These are phyloP conservation scores for Letharia lupina DNA, from an alignment of 495 filamentous ascomycete species.

Conservation along the genomic window DNA sequence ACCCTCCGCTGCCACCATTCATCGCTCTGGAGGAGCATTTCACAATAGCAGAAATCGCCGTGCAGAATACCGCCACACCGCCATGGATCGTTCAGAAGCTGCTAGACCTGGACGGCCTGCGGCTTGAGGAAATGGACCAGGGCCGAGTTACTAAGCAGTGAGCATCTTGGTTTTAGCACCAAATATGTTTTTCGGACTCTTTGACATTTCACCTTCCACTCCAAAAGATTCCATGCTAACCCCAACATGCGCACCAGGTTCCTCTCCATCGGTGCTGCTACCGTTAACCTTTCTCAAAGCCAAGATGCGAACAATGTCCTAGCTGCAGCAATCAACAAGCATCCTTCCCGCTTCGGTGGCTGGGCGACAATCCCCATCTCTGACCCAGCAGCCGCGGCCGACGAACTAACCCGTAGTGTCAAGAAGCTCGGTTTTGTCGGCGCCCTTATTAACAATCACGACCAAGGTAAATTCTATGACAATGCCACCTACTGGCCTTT, in stretches of 20 bases:
- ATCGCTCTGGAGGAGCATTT: neutral
- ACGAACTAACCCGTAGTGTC: neutral
- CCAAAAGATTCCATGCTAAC: neutral
- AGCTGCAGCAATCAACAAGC: neutral
- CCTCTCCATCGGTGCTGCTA: neutral
- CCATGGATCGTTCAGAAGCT: neutral
- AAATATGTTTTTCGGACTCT: neutral
- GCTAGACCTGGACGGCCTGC: neutral
- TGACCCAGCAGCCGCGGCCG: neutral
- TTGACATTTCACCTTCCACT: neutral
- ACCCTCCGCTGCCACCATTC: neutral
- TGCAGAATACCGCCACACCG: neutral
- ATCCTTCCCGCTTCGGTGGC: neutral
- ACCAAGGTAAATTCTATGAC: neutral
- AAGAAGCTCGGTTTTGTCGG: neutral
- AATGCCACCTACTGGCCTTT: neutral
- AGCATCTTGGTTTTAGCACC: neutral
- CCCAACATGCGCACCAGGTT: neutral
- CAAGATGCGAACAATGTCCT: neutral
- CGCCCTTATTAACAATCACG: neutral
- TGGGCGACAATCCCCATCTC: neutral
- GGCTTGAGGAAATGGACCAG: neutral
- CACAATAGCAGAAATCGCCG: neutral
- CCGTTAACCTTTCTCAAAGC: neutral
- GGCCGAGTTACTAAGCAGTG: neutral